Evolutionary conservation across 139 green algal genomes (phyloP).

Genomic region (Picocystis salinarum): DNA sequence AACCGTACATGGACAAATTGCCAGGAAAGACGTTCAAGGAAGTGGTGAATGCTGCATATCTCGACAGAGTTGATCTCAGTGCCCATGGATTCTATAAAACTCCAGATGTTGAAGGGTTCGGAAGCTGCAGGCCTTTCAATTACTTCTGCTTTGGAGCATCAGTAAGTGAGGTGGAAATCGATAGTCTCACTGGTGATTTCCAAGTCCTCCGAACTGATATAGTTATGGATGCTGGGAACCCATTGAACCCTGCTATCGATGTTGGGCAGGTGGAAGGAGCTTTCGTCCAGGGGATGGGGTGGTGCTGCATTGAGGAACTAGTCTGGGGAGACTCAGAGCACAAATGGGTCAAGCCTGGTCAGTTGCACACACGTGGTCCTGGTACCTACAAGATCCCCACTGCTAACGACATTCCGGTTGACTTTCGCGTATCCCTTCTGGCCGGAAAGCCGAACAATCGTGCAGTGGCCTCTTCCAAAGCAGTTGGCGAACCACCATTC

Average conservation of each 20-base stretch:
- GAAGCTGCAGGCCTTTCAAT: constrained; percentile 64
- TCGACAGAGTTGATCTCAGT: constrained; percentile 68
- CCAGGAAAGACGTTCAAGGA: constrained; percentile 25
- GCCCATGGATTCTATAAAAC: constrained; percentile 90
- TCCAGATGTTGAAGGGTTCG: constrained; percentile 59
- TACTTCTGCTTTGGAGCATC: constrained; percentile 69
- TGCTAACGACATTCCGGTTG: constrained; percentile 85
- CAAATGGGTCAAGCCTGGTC: constrained; percentile 11
- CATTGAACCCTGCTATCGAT: constrained; percentile 90
- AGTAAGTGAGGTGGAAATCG: constrained; percentile 69
- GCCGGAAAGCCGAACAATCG: constrained; percentile 49
- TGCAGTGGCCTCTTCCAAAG: constrained; percentile 77
- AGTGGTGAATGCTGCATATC: constrained; percentile 51
- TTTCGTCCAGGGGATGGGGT: constrained; percentile 75
- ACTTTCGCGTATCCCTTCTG: constrained; percentile 75
- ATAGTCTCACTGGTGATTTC: constrained; percentile 65
- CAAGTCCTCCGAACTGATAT: constrained; percentile 61
- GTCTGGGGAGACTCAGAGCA: constrained; percentile 71
- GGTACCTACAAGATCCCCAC: constrained; percentile 90
- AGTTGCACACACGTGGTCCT: constrained; percentile 8
- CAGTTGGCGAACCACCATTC: constrained; percentile 87
- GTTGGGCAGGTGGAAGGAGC: constrained; percentile 52
- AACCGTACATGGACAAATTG: constrained; percentile 21
- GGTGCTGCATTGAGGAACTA: constrained; percentile 84
- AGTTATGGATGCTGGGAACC: constrained; percentile 81